Percentiles rank a stretch among this genome's conserved stretches.
Conservation (phyloP, 140 eudicot species). For the Ambrosia hybrid region DNA sequence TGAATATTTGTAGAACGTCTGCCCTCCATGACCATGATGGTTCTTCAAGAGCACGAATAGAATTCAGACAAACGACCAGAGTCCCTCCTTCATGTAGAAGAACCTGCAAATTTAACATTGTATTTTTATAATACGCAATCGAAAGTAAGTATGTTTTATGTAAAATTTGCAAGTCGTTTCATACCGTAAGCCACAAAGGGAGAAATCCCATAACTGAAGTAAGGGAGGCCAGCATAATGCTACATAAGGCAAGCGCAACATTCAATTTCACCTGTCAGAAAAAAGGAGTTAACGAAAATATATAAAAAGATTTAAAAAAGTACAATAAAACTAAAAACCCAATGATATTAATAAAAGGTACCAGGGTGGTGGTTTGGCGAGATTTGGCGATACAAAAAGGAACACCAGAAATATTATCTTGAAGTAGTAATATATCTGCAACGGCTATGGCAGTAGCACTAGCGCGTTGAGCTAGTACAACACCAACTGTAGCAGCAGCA, state of each 20-base stretch:
- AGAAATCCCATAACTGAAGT: conserved; percentile 92
- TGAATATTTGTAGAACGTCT: conserved; percentile 43
- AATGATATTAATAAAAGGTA: conserved; percentile 21
- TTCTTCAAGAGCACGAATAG: conserved; percentile 76
- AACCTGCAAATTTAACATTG: conserved; percentile 50
- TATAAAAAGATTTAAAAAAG: neutral
- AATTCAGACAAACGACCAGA: conserved; percentile 91
- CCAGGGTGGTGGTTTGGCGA: conserved; percentile 84
- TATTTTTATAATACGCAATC: neutral
- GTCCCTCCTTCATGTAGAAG: conserved; percentile 98
- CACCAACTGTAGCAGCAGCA: conserved; percentile 95
- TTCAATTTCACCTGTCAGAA: conserved; percentile 78
- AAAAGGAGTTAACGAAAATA: neutral
- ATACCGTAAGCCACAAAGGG: conserved; percentile 96
- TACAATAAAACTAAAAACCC: neutral
- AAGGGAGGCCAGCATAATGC: conserved; percentile 86
- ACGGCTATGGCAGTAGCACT: conserved; percentile 99
- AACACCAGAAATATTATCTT: conserved; percentile 88
- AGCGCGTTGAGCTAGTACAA: conserved; percentile 96
- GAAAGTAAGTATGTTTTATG: neutral
- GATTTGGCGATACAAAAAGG: conserved; percentile 93
- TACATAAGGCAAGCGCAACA: conserved; percentile 84
- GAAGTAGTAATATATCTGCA: conserved; percentile 90
- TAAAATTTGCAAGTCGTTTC: neutral
- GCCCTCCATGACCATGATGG: conserved; percentile 91